Evolutionary conservation across 2,329 filamentous ascomycete species (phyloP), one percentile per base, ranked within the genome.

Genomic region (Exophiala xenobiotica): DNA sequence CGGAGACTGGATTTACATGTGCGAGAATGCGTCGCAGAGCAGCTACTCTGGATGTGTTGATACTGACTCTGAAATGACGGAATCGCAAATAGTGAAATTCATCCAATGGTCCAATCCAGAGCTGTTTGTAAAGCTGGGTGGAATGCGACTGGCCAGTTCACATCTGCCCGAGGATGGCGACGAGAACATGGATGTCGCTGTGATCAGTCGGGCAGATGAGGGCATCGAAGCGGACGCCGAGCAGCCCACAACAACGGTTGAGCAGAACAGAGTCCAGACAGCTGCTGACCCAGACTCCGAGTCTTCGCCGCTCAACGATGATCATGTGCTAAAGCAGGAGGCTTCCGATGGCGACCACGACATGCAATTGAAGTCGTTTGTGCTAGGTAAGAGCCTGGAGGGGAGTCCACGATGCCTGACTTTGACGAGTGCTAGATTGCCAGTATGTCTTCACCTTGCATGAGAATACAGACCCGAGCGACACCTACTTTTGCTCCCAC

Each of bases 1-100:
- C 29, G 29, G 11, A 1, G 20, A 53, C 26, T 29, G 19, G 14
- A 29, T 51, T 11, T 57, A 57, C 27, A 49, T 57, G 16, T 46
- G 46, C 43, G 29, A 37, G 6, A 31, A 47, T 33, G 31, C 54
- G 12, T 45, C 37, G 19, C 38, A 16, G 4, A 12, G 35, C 4
- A 57, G 54, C 20, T 53, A 39, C 31, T 40, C 46, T n/a, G 54
- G 54, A 5, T 45, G 42, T 27, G 23, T 53, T 8, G 53, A 56
- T n/a, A 26, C 23, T 11, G 31, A 46, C 6, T 38, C 37, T 18
- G 42, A 22, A 4, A 50, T 57, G 31, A 43, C 29, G 23, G 54
- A 57, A 33, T 29, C 23, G 19, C 26, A 41, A 18, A 53, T 57
- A 16, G 14, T 24, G 2, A 33, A 51, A 6, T 57, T 47, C 39